These are phyloP conservation scores for Phytophthora rubi DNA, from an alignment of 352 stramenopile species.

Conservation along the genomic window DNA sequence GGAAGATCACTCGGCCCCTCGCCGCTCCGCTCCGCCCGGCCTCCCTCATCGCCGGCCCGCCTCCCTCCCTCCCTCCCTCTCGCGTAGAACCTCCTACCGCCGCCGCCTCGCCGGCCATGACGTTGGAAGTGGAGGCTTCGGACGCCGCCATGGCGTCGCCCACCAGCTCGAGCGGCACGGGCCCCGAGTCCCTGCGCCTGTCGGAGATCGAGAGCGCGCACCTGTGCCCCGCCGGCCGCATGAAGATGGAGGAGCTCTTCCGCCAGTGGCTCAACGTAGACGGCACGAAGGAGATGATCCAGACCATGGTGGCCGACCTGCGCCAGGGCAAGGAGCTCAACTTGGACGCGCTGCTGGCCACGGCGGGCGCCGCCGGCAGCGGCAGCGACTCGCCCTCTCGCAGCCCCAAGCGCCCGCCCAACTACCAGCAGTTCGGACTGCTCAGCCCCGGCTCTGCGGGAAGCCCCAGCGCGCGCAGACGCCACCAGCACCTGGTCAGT, in stretches of 20 bases:
- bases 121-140: conserved; percentile 56
- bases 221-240: conserved; percentile 73
- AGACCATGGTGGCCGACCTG: conserved; percentile 79
- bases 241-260: conserved; percentile 91
- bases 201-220: conserved; percentile 86
- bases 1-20: conserved; percentile 11
- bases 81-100: neutral
- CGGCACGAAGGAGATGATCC: conserved; percentile 87
- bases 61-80: conserved; percentile 4
- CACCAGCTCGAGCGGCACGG: conserved; percentile 44
- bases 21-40: conserved; percentile 8
- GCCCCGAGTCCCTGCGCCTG: conserved; percentile 64
- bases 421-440: conserved; percentile 74
- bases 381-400: conserved; percentile 61
- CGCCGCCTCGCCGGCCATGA: conserved; percentile 26
- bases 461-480: conserved; percentile 52
- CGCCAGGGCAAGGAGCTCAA: conserved; percentile 77
- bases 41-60: neutral
- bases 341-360: conserved; percentile 43
- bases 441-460: conserved; percentile 39
- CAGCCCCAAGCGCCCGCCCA: conserved; percentile 83
- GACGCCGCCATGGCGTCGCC: conserved; percentile 72
- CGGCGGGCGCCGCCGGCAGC: conserved; percentile 14
- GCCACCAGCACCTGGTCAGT: conserved; percentile 75
- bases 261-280: conserved; percentile 89